Conservation (phyloP, 2,329 filamentous ascomycete species). For the Cordyceps cateniannulata region DNA sequence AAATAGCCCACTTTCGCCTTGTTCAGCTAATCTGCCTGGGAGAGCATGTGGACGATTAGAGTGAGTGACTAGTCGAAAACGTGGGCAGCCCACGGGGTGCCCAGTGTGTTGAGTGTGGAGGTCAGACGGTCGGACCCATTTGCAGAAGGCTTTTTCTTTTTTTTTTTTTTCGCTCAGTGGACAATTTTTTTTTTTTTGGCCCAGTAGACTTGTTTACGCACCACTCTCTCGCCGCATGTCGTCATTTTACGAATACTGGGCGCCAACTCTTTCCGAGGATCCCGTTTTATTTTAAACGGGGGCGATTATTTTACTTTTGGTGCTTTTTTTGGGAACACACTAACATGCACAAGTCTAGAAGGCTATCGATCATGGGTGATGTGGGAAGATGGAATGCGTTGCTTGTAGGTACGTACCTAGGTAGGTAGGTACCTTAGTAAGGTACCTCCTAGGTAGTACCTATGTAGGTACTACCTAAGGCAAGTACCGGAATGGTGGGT, state of each 20-base stretch:
- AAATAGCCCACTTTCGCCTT: neutral
- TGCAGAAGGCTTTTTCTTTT: too few relatives aligned
- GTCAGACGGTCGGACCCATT: constrained; percentile 10
- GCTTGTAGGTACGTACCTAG: too few relatives aligned
- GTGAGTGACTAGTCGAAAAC: constrained; percentile 7
- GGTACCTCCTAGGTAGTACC: too few relatives aligned
- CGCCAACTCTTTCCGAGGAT: neutral
- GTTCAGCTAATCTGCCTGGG: neutral
- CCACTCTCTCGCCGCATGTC: constrained; percentile 9
- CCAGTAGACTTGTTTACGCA: neutral
- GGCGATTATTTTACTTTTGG: neutral
- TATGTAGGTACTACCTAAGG: too few relatives aligned
- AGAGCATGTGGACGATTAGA: constrained; percentile 1
- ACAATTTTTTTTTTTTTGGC: neutral
- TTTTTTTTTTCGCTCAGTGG: too few relatives aligned
- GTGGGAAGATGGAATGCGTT: too few relatives aligned
- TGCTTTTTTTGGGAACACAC: neutral
- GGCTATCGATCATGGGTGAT: neutral
- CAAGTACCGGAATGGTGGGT: too few relatives aligned
- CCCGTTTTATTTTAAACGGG: neutral
- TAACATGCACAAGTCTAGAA: neutral
- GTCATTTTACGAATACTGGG: neutral
- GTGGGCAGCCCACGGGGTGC: constrained; percentile 10
- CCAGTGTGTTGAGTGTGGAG: neutral
- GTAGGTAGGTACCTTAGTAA: too few relatives aligned